Base-by-base conservation (phyloP, 257 asterid species). In the Solanum chmielewskii region DNA sequence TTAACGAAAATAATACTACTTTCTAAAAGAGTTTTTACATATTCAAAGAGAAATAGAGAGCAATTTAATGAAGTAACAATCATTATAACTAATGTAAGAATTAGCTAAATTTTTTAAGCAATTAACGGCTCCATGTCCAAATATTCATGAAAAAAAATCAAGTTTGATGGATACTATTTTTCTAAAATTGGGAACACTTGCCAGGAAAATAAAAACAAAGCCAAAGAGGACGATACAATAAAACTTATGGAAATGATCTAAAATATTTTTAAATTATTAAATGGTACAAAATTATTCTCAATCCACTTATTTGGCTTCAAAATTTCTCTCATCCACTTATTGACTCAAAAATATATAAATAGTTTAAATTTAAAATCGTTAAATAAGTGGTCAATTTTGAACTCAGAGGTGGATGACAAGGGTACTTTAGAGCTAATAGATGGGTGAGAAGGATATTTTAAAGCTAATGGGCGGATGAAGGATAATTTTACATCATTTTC, bases 401-500 rank as follows among this genome's bases (percentile, higher is more conserved):
- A 33, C 4, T 0, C 35, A 33, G 4, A 4, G 5, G 1, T 33
- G 35, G 0, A 33, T 33, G 35, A 33, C 5, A 33, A 33, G 5
- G 5, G 5, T 33, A 33, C 4, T 33, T 33, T 33, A 5, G 5
- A 33, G 35, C 5, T 1, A 33, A 33, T 33, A 33, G 35, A 5
- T 33, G 35, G 3, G 5, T 33, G 35, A 5, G 5, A 33, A 33
- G 35, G 35, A 5, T 33, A 33, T 33, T 33, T 33, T 33, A 0
- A 3, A 33, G 6, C 1, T 1, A 33, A 33, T 33, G 4, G 5
- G 1, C 4, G 5, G 35, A 33, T 33, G 1, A 3, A 33, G 1
- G 5, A 33, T 33, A 3, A 33, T 33, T 33, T 33, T 33, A 1
- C 4, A 33, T 5, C 5, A 33, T 33, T 33, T 33, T 3, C 35